Percentiles rank a stretch among this genome's conserved stretches.
phyloP scores from a whole-genome alignment of 2,329 filamentous ascomycete species.

The Dendryphion nanum region DNA sequence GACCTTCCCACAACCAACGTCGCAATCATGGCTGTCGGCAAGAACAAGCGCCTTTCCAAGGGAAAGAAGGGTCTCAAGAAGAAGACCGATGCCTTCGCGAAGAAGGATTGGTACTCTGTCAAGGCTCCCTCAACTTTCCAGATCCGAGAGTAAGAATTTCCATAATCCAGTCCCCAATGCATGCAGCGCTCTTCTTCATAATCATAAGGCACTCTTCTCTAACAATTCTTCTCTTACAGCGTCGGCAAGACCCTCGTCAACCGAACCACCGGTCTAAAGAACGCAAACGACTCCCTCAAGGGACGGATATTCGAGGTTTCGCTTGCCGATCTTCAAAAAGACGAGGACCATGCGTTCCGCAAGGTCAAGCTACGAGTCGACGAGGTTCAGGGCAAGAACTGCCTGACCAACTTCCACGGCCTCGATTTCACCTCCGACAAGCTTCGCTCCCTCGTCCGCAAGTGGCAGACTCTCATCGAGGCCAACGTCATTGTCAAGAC shows the following conservation, averaged over 20 bases:
- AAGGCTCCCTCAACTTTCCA: conserved; percentile 98
- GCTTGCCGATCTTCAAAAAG: conserved; percentile 98
- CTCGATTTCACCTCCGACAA: conserved; percentile 99
- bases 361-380: conserved; percentile 99
- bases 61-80: conserved; percentile 99
- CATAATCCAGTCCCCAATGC: conserved; percentile 6
- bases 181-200: conserved; percentile 13
- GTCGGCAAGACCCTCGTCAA: conserved; percentile 99
- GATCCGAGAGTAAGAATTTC: conserved; percentile 80
- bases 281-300: conserved; percentile 98
- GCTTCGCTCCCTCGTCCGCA: conserved; percentile 97
- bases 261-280: conserved; percentile 99
- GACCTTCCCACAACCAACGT: conserved; percentile 41
- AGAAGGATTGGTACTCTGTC: conserved; percentile 99
- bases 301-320: conserved; percentile 99
- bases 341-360: conserved; percentile 99
- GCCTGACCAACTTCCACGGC: conserved; percentile 99
- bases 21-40: conserved; percentile 81
- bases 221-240: conserved; percentile 54
- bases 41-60: conserved; percentile 99
- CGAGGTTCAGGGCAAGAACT: conserved; percentile 99
- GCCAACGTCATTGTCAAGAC: conserved; percentile 99
- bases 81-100: conserved; percentile 97
- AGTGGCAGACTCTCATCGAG: conserved; percentile 99
- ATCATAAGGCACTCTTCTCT: conserved; percentile 24